phyloP scores from a whole-genome alignment of 108 stramenopile genomes.

The Skeletonema marinoi region DNA sequence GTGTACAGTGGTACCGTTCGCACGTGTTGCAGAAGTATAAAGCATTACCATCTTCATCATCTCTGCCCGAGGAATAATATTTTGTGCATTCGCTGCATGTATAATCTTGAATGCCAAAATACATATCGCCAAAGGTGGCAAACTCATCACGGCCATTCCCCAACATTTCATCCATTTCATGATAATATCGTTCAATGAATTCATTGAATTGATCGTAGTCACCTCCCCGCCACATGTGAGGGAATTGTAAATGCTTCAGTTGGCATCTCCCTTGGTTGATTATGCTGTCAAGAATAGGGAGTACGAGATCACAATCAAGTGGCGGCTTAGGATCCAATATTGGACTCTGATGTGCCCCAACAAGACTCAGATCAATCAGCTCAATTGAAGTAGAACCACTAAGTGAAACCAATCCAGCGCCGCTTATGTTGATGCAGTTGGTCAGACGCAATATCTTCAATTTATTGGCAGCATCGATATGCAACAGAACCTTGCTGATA shows the following conservation, averaged over 20 bases:
- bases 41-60: too few species aligned
- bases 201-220: too few species aligned
- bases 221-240: not conserved
- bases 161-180: too few species aligned
- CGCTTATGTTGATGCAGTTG: conserved; percentile 1
- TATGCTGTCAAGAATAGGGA: conserved; percentile 12
- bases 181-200: too few species aligned
- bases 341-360: not conserved
- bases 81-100: too few species aligned
- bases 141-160: too few species aligned
- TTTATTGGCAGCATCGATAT: conserved; percentile 13
- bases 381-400: not conserved
- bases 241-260: conserved; percentile 3
- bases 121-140: too few species aligned
- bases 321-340: too few species aligned
- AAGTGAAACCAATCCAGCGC: conserved; percentile 6
- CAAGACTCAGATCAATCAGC: conserved; percentile 8
- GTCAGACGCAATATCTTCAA: conserved; percentile 6
- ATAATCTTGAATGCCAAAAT: too few species aligned
- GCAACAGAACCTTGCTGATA: not conserved
- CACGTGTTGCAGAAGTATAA: too few species aligned
- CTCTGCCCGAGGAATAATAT: too few species aligned
- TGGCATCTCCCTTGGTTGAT: not conserved
- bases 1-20: too few species aligned
- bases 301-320: not conserved